Conservation (phyloP, 441 rosid genomes). For the Gossypium trilobum region DNA sequence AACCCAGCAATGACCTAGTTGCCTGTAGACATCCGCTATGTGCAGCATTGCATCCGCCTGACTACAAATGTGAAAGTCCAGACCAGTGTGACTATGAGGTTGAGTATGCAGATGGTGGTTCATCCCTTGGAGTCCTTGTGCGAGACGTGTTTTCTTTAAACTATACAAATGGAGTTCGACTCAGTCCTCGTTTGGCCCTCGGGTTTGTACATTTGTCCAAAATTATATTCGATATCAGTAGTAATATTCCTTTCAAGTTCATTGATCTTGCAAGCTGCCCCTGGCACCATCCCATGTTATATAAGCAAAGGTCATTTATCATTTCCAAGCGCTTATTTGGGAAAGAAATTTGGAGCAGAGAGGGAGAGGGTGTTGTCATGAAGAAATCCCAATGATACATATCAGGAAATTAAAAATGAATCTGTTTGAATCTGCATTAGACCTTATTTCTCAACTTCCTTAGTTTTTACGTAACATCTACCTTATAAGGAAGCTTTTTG, state of each 20-base stretch:
- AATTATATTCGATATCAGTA: not conserved
- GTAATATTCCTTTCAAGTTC: not conserved
- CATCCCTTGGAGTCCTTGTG: conserved; percentile 76
- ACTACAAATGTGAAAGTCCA: conserved; percentile 38
- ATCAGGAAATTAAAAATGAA: not conserved
- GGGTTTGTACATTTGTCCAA: conserved; percentile 35
- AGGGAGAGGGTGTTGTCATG: not conserved
- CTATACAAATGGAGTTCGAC: conserved; percentile 44
- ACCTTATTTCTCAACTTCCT: not conserved
- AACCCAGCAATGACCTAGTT: conserved; percentile 61
- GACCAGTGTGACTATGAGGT: conserved; percentile 75
- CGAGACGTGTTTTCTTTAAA: conserved; percentile 60
- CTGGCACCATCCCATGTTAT: not conserved
- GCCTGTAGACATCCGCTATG: conserved; percentile 65
- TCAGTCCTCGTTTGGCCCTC: conserved; percentile 60
- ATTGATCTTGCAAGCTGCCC: not conserved
- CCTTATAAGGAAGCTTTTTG: not conserved
- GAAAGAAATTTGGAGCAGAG: not conserved
- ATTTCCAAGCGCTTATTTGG: not conserved
- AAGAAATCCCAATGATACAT: not conserved
- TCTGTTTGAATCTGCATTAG: not conserved
- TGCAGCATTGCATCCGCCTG: conserved; percentile 43
- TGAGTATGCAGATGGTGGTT: conserved; percentile 82
- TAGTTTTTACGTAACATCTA: not conserved
- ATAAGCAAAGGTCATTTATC: not conserved